Evolutionary conservation across 179 eudicot species (phyloP), one percentile per base, ranked within the genome.

Genomic region (Silene coronaria): DNA sequence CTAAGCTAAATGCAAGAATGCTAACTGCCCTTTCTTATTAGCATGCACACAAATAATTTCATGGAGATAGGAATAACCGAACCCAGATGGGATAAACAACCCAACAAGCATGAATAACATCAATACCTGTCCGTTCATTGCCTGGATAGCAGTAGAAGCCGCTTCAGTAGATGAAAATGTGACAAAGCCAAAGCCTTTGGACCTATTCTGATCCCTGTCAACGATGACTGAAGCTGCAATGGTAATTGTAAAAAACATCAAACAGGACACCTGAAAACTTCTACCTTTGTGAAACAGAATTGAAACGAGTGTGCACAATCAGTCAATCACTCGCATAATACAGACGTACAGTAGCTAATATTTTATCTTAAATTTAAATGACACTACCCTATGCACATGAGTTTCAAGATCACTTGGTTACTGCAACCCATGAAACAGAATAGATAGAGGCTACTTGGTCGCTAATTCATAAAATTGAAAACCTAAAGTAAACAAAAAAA

Each of bases 101-200:
- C 28, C 55, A 3, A 10, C n/a, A 60, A 70, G 58, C 3, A 12
- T 64, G 65, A 34, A 67, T 13, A 67, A 67, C 45, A 72, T 59
- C 4, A 42, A 26, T 76, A 92, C 99, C 97, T 88, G 84, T 67
- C 86, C 88, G 80, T 92, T 96, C 87, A 92, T 75, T 59, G 97
- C 99, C 81, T 84, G 85, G 59, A 92, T 79, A 79, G 99, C 96
- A 82, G 89, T 84, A 27, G 92, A 78, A 71, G 97, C 99, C 48
- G 84, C 91, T 75, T 95, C 99, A 45, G 26, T 8, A 10, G 85
- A 80, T 46, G 84, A 30, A 80, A 51, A 95, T 32, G 97, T 89
- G 74, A 95, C 84, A 84, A 95, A 95, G 68, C 91, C 97, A 90
- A 95, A 95, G 32, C 99, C 99, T 82, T 86, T 88, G 28, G 99